Percentiles rank a stretch among this genome's conserved stretches.
phyloP scores from a whole-genome alignment of 805 yeast species.

The Yarrowia keelungensis region DNA sequence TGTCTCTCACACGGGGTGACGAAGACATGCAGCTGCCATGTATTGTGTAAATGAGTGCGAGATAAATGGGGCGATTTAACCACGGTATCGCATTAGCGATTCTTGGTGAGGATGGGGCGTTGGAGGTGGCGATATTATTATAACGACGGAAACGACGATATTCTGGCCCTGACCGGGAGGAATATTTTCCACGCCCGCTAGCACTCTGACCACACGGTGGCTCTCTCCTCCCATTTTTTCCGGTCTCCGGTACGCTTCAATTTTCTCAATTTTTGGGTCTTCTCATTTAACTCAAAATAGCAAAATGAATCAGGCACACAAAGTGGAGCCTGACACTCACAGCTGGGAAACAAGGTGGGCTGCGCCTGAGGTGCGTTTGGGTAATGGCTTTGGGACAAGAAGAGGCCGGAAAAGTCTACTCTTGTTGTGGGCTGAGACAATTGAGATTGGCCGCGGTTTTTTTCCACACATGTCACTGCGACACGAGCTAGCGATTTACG shows the following conservation, averaged over 20 bases:
- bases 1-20: slow-evolving; percentile 35
- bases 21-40: slow-evolving; percentile 31
- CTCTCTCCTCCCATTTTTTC: neutral
- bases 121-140: neutral
- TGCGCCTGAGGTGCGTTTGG: neutral
- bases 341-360: slow-evolving; percentile 18
- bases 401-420: too few relatives aligned
- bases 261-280: neutral
- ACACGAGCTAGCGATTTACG: slow-evolving; percentile 8
- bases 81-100: slow-evolving; percentile 17
- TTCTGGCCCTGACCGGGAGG: neutral
- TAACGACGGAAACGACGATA: neutral
- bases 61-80: slow-evolving; percentile 33
- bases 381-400: too few relatives aligned
- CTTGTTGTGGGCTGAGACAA: neutral
- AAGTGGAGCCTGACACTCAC: slow-evolving; percentile 27
- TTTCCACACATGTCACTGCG: slow-evolving; percentile 5
- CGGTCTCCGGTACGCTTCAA: neutral
- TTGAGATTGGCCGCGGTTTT: neutral
- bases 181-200: neutral
- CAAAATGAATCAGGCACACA: slow-evolving; percentile 37
- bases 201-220: too few relatives aligned
- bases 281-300: slow-evolving; percentile 35
- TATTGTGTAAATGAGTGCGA: slow-evolving; percentile 1
- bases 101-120: neutral